Base-by-base conservation (phyloP, 2,329 filamentous ascomycete genomes). In the Cordyceps tenuipes region DNA sequence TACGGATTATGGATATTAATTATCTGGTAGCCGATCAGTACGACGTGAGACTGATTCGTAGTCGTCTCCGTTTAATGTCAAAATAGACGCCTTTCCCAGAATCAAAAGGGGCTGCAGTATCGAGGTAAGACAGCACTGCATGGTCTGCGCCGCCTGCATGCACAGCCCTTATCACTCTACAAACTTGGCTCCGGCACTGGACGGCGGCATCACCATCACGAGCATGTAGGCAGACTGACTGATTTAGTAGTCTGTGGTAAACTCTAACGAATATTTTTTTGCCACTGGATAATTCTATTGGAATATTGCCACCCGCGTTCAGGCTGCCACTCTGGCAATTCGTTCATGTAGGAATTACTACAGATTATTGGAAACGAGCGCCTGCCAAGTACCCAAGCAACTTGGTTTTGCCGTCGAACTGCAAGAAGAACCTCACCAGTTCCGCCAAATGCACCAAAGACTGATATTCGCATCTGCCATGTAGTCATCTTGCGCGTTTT, bases 121-220 rank as follows among this genome's bases (percentile, higher is more conserved):
- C 34, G 34, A 36, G 34, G 34, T 36, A 13, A 36, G 34, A 36
- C 34, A 21, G 36, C 23, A 54, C 39, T 39, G 36, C 51, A 39
- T 54, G 51, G 51, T 17, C 51, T 54, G 15, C 39, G 15, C 51
- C 10, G 51, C 39, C 51, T 56, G 31, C 19, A 36, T 56, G 31
- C 21, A 54, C 51, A 31, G 44, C 44, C 54, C 54, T 26, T 39
- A 36, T 47, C 54, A 57, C 51, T 8, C 54, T 4, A 17, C 15
- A 17, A 43, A n/a, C 17, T 4, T n/a, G 17, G 9, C 15, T 17
- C 15, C 34, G n/a, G n/a, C n/a, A n/a, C n/a, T 43, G 17, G 31
- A 39, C 49, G 49, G 31, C 34, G 34, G 39, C n/a, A 52, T 52
- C 49, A 52, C 49, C 34, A 52, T 52, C 49, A 52, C 49, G 49